Percentiles rank a stretch among this genome's conserved stretches.
These are phyloP conservation scores for Stagonosporopsis cucurbitacearum DNA, from an alignment of 2,329 filamentous ascomycete genomes.

Conservation along the genomic window DNA sequence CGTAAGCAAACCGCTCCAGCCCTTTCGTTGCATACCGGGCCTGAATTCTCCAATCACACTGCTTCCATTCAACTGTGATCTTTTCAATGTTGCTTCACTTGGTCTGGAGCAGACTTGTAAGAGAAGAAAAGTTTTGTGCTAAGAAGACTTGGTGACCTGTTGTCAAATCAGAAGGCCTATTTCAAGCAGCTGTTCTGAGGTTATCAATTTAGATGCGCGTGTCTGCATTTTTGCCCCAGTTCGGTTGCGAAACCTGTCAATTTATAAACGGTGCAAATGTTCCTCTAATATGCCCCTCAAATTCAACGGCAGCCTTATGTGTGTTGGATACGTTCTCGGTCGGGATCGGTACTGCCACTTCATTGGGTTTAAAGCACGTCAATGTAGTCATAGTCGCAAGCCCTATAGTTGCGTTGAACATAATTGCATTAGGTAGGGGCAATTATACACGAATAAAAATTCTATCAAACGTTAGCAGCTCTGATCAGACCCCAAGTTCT, in stretches of 20 bases:
- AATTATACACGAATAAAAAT: not conserved
- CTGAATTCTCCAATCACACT: not conserved
- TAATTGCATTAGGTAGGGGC: not conserved
- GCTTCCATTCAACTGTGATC: not conserved
- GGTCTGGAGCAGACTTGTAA: not conserved
- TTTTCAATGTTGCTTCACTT: not conserved
- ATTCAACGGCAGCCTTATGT: not conserved
- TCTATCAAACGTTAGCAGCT: not conserved
- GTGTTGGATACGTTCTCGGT: not conserved
- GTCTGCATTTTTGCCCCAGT: too few relatives aligned
- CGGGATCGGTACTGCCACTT: not conserved
- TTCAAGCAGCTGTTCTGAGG: too few relatives aligned
- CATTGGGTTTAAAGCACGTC: not conserved
- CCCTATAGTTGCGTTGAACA: not conserved
- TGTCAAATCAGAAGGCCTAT: too few relatives aligned
- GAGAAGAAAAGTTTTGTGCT: not conserved
- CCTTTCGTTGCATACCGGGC: not conserved
- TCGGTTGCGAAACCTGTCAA: too few relatives aligned
- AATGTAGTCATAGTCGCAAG: not conserved
- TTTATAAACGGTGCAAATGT: too few relatives aligned
- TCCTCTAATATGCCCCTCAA: not conserved
- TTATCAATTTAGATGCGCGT: too few relatives aligned
- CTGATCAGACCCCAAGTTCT: not conserved
- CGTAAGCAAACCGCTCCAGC: not conserved
- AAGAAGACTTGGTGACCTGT: not conserved